These are phyloP conservation scores for Leccinum laetum DNA, from an alignment of 1,284 basidiomycete genomes.

Conservation along the genomic window DNA sequence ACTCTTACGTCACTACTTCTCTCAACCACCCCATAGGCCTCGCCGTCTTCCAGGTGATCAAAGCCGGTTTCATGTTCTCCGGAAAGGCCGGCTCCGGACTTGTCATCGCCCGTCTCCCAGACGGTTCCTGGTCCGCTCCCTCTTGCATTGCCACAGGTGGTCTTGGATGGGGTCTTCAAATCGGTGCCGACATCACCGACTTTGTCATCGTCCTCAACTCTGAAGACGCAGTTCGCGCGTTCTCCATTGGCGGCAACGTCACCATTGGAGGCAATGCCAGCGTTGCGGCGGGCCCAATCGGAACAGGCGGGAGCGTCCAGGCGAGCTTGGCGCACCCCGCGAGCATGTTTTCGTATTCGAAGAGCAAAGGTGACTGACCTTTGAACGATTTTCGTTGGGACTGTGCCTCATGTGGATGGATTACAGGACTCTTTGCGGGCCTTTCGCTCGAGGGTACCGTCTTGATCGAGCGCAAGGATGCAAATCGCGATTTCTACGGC, in stretches of 20 bases:
- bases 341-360: constrained; percentile 97
- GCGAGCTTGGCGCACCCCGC: constrained; percentile 89
- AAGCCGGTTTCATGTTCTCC: constrained; percentile 95
- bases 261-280: constrained; percentile 91
- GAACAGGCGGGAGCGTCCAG: constrained; percentile 92
- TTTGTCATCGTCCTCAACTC: constrained; percentile 96
- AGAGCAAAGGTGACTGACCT: constrained; percentile 74
- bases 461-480: constrained; percentile 94
- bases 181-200: constrained; percentile 88
- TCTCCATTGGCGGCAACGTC: constrained; percentile 94
- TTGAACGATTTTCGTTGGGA: not conserved
- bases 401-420: constrained; percentile 2
- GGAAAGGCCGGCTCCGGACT: constrained; percentile 95
- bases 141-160: constrained; percentile 98
- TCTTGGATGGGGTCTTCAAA: constrained; percentile 95
- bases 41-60: constrained; percentile 94
- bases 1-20: not conserved
- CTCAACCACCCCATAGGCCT: constrained; percentile 57
- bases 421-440: constrained; percentile 89
- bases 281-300: constrained; percentile 90
- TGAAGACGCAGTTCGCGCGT: constrained; percentile 94
- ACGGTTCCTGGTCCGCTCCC: constrained; percentile 97
- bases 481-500: constrained; percentile 95
- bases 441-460: constrained; percentile 94
- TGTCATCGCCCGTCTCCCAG: constrained; percentile 92